Evolutionary conservation across 2,329 filamentous ascomycete genomes (phyloP), one percentile per base, ranked within the genome.

Genomic region (Leptosphaerulina australis): DNA sequence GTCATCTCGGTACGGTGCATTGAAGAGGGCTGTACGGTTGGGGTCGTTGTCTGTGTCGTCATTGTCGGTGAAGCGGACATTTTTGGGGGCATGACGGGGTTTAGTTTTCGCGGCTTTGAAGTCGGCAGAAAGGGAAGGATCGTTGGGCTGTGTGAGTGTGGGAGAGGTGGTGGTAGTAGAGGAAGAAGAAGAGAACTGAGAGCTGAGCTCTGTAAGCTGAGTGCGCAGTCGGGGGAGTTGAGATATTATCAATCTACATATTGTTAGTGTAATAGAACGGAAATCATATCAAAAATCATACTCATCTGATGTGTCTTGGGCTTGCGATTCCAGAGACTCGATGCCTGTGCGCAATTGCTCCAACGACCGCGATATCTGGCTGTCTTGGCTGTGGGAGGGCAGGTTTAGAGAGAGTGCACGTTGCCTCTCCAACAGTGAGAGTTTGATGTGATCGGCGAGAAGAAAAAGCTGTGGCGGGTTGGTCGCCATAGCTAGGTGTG

Each of bases 361-460:
- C 41, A 99, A 79, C 2, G 92, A 97, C 43, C 90, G 84, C 12
- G 89, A 88, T 61, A 97, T 92, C 72, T 96, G 89, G 30, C 88
- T 88, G 76, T 97, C 91, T 74, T 96, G 90, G 15, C 87, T 85
- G 69, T 88, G 88, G 40, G 84, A 84, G 51, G 91, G 84, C 47
- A 96, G 83, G 61, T 91, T 86, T 34, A 96, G 82, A 11, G 86
- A 88, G 64, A 90, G 85, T 38, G 92, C 91, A 50, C 93, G 87
- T 76, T 96, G 88, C 50, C 93, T 86, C 78, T 97, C 94, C 20
- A 97, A 85, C 12, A 99, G 82, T 11, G 92, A 96, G 55, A 97
- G 84, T 76, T 97, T 97, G 80, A 97, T 90, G 75, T 97, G 93
- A 77, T 99, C 94, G 67, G 92, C 91, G 50, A 97, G 85, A 44